phyloP scores from a whole-genome alignment of 768 basidiomycete genomes.

The Sporobolomyces pararoseus region DNA sequence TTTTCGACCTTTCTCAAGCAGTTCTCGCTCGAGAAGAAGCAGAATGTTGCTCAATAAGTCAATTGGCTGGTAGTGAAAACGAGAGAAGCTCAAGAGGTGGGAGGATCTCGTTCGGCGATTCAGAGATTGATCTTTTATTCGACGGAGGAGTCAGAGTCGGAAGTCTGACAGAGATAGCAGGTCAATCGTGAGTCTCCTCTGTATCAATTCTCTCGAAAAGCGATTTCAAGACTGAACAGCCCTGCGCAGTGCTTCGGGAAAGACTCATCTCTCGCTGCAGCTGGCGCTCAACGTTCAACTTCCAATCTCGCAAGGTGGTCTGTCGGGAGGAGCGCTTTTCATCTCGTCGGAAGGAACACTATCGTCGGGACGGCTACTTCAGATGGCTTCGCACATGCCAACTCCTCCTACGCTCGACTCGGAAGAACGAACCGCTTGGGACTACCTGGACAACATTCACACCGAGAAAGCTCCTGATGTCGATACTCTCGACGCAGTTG shows the following conservation, averaged over 20 bases:
- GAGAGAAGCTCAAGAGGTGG: neutral
- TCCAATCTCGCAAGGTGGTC: constrained; percentile 58
- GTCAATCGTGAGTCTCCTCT: constrained; percentile 11
- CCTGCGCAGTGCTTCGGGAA: constrained; percentile 74
- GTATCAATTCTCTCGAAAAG: neutral
- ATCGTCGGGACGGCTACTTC: constrained; percentile 61
- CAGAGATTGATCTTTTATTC: constrained; percentile 10
- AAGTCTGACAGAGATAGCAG: constrained; percentile 19
- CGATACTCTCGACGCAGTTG: constrained; percentile 50
- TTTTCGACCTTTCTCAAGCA: constrained; percentile 13
- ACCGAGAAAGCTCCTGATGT: constrained; percentile 55
- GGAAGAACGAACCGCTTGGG: constrained; percentile 18
- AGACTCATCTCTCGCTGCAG: constrained; percentile 86
- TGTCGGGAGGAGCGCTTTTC: constrained; percentile 69
- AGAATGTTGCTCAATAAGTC: neutral
- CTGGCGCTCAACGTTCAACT: constrained; percentile 74
- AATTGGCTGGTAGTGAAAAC: neutral
- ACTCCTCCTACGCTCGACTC: neutral
- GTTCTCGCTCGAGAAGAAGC: neutral
- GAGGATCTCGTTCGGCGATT: constrained; percentile 8
- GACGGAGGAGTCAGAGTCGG: constrained; percentile 34
- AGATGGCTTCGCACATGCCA: constrained; percentile 37
- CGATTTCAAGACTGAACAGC: neutral
- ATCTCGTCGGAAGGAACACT: constrained; percentile 69
- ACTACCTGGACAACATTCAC: constrained; percentile 53